These are phyloP conservation scores for Puccinia novopanici DNA, from an alignment of 1,284 basidiomycete species.

Conservation along the genomic window DNA sequence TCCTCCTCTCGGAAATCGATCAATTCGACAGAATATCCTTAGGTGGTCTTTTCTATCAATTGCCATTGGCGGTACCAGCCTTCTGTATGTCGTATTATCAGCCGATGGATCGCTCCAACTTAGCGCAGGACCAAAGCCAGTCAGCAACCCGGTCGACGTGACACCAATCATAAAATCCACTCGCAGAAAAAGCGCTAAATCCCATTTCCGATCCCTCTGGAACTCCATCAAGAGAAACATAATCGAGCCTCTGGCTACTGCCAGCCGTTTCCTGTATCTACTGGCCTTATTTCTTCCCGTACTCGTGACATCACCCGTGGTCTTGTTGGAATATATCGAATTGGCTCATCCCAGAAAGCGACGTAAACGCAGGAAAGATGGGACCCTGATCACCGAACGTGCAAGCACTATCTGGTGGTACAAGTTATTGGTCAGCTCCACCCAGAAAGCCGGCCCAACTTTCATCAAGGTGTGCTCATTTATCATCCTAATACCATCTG, in stretches of 20 bases:
- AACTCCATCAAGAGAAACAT: conserved; percentile 61
- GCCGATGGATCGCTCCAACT: conserved; percentile 8
- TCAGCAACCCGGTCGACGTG: background rate
- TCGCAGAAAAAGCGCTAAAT: background rate
- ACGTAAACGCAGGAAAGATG: conserved; percentile 70
- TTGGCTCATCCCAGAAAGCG: conserved; percentile 58
- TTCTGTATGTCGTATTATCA: conserved; percentile 14
- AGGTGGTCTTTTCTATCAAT: conserved; percentile 16
- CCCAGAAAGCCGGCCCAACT: conserved; percentile 93
- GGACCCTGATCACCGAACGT: conserved; percentile 64
- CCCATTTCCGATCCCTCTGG: conserved; percentile 15
- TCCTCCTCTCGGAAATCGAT: background rate
- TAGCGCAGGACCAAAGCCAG: background rate
- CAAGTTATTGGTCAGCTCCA: conserved; percentile 77
- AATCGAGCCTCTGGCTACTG: conserved; percentile 83
- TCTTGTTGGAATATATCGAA: conserved; percentile 67
- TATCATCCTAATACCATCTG: background rate
- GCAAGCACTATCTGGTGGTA: conserved; percentile 80
- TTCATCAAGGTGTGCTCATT: conserved; percentile 80
- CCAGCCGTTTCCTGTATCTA: conserved; percentile 79
- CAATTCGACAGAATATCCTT: background rate
- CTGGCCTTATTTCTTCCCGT: conserved; percentile 84
- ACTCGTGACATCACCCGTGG: conserved; percentile 78
- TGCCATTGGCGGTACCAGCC: conserved; percentile 11
- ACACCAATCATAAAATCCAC: background rate